These are phyloP conservation scores for Rubus parviflorus DNA, from an alignment of 306 rosid genomes.

Conservation along the genomic window DNA sequence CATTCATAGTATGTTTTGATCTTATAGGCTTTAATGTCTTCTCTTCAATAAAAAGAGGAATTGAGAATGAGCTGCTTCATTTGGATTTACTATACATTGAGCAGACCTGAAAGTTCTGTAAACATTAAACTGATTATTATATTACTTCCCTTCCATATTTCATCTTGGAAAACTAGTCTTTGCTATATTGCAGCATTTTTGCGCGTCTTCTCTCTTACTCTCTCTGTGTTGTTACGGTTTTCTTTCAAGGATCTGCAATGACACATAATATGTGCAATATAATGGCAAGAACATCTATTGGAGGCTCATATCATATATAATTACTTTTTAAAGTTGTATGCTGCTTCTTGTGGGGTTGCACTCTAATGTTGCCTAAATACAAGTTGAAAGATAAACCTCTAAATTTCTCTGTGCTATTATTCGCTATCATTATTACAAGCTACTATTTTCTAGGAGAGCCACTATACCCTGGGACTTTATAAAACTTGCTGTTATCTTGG, in stretches of 20 bases:
- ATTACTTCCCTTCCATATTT: neutral
- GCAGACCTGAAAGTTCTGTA: no score
- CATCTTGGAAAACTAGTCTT: neutral
- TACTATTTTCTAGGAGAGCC: neutral
- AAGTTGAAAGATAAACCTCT: neutral
- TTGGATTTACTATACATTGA: no score
- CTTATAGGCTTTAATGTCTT: neutral
- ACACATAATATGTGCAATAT: neutral
- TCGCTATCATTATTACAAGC: neutral
- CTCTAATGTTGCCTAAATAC: neutral
- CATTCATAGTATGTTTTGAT: neutral
- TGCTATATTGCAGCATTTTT: neutral
- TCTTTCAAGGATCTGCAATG: neutral
- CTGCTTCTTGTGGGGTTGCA: neutral
- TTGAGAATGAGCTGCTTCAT: no score
- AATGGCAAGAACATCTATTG: neutral
- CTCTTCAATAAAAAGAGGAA: no score
- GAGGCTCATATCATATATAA: neutral
- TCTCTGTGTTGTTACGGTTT: neutral
- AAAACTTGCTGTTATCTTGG: slow-evolving; percentile 19
- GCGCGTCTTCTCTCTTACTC: neutral
- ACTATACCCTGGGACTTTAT: neutral
- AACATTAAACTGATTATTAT: no score
- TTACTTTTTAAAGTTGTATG: neutral
- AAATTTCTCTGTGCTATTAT: neutral